Evolutionary conservation across 176 grass and related monocot species (phyloP).

Genomic region (Themeda triandra): DNA sequence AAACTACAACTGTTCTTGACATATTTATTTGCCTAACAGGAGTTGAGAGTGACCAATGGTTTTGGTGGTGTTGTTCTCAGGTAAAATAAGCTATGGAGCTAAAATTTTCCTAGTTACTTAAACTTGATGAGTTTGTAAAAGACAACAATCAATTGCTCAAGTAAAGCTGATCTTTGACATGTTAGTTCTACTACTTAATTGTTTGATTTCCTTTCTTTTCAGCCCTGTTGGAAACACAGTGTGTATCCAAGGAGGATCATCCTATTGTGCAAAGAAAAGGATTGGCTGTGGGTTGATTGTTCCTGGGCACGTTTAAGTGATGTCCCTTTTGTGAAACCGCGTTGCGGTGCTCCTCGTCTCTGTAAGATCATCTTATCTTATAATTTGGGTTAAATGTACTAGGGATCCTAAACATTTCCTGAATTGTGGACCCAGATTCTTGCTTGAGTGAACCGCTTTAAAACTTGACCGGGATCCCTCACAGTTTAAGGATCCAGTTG

Average conservation of each 20-base stretch:
- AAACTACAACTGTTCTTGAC: not conserved
- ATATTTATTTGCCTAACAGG: conserved; percentile 48
- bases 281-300: conserved; percentile 91
- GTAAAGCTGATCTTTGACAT: not conserved
- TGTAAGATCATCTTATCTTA: conserved; percentile 46
- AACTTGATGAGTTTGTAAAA: not conserved
- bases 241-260: conserved; percentile 86
- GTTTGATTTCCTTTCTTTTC: conserved; percentile 27
- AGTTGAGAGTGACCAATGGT: conserved; percentile 79
- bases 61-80: conserved; percentile 94
- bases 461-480: not conserved
- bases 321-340: conserved; percentile 92
- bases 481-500: not conserved
- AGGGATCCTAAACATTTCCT: not conserved
- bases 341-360: conserved; percentile 89
- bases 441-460: not conserved
- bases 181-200: not conserved
- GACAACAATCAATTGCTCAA: not conserved
- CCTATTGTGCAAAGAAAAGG: conserved; percentile 78
- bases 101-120: not conserved
- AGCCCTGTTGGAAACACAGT: conserved; percentile 94
- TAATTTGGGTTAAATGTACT: not conserved
- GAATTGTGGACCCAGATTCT: not conserved
- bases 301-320: conserved; percentile 98
- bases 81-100: conserved; percentile 23